These are phyloP conservation scores for Metroxylon sagu DNA, from an alignment of 176 grass and related monocot species.

Conservation along the genomic window DNA sequence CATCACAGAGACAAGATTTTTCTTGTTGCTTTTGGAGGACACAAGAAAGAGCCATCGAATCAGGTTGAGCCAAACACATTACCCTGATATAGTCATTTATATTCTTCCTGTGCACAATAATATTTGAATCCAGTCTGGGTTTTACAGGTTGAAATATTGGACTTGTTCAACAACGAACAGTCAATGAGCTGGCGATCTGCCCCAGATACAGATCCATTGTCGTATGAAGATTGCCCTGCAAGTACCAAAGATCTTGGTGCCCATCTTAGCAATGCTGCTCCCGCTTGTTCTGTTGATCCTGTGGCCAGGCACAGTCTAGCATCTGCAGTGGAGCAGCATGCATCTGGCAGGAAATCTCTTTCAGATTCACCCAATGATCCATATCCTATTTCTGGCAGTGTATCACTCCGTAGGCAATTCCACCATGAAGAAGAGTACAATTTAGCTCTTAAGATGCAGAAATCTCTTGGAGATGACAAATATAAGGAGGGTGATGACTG, in stretches of 20 bases:
- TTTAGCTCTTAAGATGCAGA: conserved; percentile 77
- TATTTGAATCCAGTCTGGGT: not conserved
- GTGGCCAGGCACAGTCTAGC: conserved; percentile 52
- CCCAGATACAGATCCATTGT: conserved; percentile 51
- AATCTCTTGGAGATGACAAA: conserved; percentile 64
- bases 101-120: not conserved
- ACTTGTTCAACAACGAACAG: conserved; percentile 66
- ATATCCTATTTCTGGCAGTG: conserved; percentile 20
- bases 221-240: conserved; percentile 55
- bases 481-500: conserved; percentile 31
- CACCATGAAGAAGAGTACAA: conserved; percentile 66
- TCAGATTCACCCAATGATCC: conserved; percentile 52
- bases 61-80: conserved; percentile 37
- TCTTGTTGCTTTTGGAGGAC: conserved; percentile 93
- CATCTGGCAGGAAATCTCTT: conserved; percentile 62
- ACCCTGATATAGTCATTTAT: conserved; percentile 9
- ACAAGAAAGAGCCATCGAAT: conserved; percentile 92
- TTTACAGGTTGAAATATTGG: conserved; percentile 79
- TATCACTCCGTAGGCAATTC: conserved; percentile 64
- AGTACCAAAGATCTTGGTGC: conserved; percentile 44
- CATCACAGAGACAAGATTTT: conserved; percentile 82
- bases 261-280: conserved; percentile 38
- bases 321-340: conserved; percentile 44
- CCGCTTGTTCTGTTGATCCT: conserved; percentile 41
- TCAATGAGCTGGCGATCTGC: conserved; percentile 87